Percentiles rank a stretch among this genome's conserved stretches.
phyloP scores from a whole-genome alignment of 768 basidiomycete genomes.

The Leccinellum rugosiceps region DNA sequence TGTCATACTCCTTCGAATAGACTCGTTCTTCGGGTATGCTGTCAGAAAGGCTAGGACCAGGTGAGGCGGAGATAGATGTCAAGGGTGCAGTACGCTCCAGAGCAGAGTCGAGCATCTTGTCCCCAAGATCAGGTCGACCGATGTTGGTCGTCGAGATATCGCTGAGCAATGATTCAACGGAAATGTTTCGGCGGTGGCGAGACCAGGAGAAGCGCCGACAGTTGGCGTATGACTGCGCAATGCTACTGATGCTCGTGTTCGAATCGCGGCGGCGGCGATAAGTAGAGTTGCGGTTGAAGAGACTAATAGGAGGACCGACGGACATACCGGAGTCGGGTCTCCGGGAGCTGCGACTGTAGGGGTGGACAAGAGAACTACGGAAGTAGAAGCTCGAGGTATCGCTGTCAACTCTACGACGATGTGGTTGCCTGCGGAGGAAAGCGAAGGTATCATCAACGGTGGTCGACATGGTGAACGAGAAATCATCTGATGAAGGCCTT shows the following conservation, averaged over 20 bases:
- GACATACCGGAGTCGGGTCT: slow-evolving; percentile 64
- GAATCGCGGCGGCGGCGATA: slow-evolving; percentile 58
- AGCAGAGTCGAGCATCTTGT: slow-evolving; percentile 81
- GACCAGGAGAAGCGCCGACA: slow-evolving; percentile 60
- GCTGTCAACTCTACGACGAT: slow-evolving; percentile 60
- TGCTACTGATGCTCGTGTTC: slow-evolving; percentile 52
- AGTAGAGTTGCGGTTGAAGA: slow-evolving; percentile 65
- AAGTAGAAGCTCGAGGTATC: slow-evolving; percentile 80
- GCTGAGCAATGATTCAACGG: slow-evolving; percentile 64
- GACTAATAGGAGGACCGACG: slow-evolving; percentile 62
- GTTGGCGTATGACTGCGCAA: slow-evolving; percentile 53
- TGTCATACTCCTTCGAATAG: slow-evolving; percentile 19
- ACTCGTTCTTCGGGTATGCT: slow-evolving; percentile 13
- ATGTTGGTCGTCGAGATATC: slow-evolving; percentile 57
- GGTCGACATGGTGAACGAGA: slow-evolving; percentile 51
- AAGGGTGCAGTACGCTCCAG: slow-evolving; percentile 53
- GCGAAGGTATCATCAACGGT: slow-evolving; percentile 73
- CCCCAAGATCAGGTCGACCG: slow-evolving; percentile 71
- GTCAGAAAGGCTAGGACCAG: slow-evolving; percentile 41
- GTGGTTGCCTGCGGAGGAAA: slow-evolving; percentile 43
- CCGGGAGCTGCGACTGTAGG: slow-evolving; percentile 48
- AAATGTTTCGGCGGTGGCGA: slow-evolving; percentile 52
- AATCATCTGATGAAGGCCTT: slow-evolving; percentile 57
- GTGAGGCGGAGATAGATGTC: slow-evolving; percentile 63
- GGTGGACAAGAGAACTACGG: slow-evolving; percentile 30